phyloP scores from a whole-genome alignment of 768 basidiomycete genomes.

The Podaxis sp. region DNA sequence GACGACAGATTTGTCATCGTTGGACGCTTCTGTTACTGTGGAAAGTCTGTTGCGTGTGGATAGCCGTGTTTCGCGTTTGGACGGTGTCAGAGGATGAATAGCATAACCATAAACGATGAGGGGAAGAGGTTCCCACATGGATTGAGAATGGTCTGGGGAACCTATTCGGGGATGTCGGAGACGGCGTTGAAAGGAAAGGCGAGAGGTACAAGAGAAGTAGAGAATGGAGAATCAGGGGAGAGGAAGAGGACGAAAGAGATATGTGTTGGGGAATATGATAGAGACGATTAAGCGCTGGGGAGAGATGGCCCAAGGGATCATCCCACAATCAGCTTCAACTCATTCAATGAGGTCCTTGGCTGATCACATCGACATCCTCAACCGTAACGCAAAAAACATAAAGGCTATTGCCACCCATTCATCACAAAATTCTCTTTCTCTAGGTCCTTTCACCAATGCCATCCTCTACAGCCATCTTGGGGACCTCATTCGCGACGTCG shows the following conservation, averaged over 20 bases:
- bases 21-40: slow-evolving; percentile 57
- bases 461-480: slow-evolving; percentile 60
- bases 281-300: slow-evolving; percentile 3
- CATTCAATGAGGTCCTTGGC: slow-evolving; percentile 45
- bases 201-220: too few species aligned
- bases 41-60: slow-evolving; percentile 55
- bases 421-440: slow-evolving; percentile 18
- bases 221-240: not conserved
- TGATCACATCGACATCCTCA: slow-evolving; percentile 68
- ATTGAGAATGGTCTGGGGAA: not conserved
- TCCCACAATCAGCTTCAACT: slow-evolving; percentile 9
- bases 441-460: slow-evolving; percentile 57
- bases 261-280: not conserved
- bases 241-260: slow-evolving; percentile 6
- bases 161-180: slow-evolving; percentile 7
- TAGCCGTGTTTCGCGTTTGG: slow-evolving; percentile 66
- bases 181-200: not conserved
- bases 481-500: slow-evolving; percentile 77
- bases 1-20: slow-evolving; percentile 53
- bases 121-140: slow-evolving; percentile 51
- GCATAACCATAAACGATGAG: slow-evolving; percentile 88
- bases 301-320: slow-evolving; percentile 10
- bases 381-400: slow-evolving; percentile 48
- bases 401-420: slow-evolving; percentile 34
- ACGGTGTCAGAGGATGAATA: slow-evolving; percentile 75